phyloP scores from a whole-genome alignment of 495 filamentous ascomycete genomes.

The Cercophora newfieldiana region DNA sequence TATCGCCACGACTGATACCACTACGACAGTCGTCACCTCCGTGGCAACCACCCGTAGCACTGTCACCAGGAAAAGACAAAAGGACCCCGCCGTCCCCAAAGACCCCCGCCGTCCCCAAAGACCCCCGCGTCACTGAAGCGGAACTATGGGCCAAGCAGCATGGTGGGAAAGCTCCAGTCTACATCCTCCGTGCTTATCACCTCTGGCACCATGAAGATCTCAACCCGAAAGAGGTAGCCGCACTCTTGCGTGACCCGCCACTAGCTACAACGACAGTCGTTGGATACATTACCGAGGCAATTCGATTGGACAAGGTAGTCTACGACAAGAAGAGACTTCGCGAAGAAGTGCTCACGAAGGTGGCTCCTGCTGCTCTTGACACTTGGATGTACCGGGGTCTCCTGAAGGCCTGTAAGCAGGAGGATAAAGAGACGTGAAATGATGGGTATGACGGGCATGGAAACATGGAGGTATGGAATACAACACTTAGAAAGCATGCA shows the following conservation, averaged over 20 bases:
- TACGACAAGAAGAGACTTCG: constrained; percentile 38
- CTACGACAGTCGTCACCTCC: neutral
- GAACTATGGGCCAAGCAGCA: constrained; percentile 37
- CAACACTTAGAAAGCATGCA: neutral
- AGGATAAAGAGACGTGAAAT: neutral
- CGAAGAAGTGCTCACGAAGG: constrained; percentile 30
- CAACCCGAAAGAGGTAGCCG: constrained; percentile 45
- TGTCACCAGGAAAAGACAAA: constrained; percentile 6
- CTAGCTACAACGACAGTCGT: constrained; percentile 50
- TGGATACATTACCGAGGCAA: constrained; percentile 48
- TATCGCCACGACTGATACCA: neutral
- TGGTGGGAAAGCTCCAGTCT: constrained; percentile 20
- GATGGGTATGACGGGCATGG: neutral
- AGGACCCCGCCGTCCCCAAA: constrained; percentile 16
- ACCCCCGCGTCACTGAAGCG: constrained; percentile 39
- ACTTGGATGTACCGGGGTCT: constrained; percentile 7
- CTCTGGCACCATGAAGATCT: constrained; percentile 59
- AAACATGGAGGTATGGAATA: neutral
- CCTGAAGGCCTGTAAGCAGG: neutral
- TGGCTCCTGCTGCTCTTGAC: constrained; percentile 5
- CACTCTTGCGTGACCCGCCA: constrained; percentile 56
- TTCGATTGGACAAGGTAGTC: constrained; percentile 43
- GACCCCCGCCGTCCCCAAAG: constrained; percentile 32
- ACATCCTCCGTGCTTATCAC: constrained; percentile 59
- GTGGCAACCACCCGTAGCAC: neutral